phyloP scores from a whole-genome alignment of 78 protist genomes.

The Dictyostelium capitatum region DNA sequence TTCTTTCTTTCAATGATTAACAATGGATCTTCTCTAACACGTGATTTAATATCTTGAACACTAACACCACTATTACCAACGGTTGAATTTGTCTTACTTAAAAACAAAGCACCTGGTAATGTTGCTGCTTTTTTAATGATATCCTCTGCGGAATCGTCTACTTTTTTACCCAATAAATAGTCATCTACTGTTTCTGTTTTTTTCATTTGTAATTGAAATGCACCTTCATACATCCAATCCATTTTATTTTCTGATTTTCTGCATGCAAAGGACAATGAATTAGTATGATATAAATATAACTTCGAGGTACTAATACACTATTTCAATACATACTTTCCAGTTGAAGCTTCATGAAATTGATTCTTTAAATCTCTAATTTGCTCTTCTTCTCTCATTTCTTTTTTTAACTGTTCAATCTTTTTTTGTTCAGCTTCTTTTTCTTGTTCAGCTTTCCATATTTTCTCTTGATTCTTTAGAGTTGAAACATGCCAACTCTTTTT shows the following conservation, averaged over 20 bases:
- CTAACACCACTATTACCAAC: neutral
- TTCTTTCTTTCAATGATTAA: slow-evolving; percentile 43
- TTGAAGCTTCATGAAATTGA: neutral
- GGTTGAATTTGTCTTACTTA: neutral
- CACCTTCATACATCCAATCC: slow-evolving; percentile 89
- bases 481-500: slow-evolving; percentile 81
- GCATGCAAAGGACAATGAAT: too few species aligned
- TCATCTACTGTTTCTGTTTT: slow-evolving; percentile 53
- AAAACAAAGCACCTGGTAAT: slow-evolving; percentile 63
- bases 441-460: slow-evolving; percentile 79
- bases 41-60: slow-evolving; percentile 26
- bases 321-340: neutral
- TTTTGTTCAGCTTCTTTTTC: slow-evolving; percentile 54
- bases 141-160: slow-evolving; percentile 41
- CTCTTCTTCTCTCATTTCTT: slow-evolving; percentile 74
- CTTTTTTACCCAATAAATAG: slow-evolving; percentile 67
- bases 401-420: slow-evolving; percentile 62
- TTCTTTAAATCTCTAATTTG: slow-evolving; percentile 39
- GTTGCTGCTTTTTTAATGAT: slow-evolving; percentile 1
- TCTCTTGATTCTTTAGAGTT: slow-evolving; percentile 57
- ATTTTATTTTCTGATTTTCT: slow-evolving; percentile 40
- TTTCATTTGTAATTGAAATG: slow-evolving; percentile 14
- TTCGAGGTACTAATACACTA: too few species aligned
- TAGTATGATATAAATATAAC: neutral
- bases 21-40: slow-evolving; percentile 80